These are phyloP conservation scores for Macrophomina phaseolina DNA, from an alignment of 2,329 filamentous ascomycete genomes.

Conservation along the genomic window DNA sequence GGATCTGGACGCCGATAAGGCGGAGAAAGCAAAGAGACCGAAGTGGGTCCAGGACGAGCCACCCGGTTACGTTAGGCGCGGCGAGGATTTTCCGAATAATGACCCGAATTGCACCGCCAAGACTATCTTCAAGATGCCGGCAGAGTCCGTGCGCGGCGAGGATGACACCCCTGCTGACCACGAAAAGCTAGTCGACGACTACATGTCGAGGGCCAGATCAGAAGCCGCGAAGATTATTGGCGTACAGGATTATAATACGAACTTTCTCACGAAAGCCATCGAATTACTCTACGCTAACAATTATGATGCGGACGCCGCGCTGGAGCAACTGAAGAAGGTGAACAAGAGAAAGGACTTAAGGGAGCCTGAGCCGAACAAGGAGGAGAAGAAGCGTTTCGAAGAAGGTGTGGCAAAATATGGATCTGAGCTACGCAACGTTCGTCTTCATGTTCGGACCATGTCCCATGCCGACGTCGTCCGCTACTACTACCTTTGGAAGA, in stretches of 20 bases:
- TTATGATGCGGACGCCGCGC: constrained; percentile 73
- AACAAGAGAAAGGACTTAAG: constrained; percentile 76
- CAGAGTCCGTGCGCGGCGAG: constrained; percentile 49
- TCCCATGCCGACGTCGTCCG: constrained; percentile 82
- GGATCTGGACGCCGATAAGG: constrained; percentile 80
- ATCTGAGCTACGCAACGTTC: constrained; percentile 84
- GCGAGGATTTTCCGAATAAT: constrained; percentile 75
- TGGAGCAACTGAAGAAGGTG: constrained; percentile 71
- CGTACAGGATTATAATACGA: constrained; percentile 78
- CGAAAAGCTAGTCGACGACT: constrained; percentile 72
- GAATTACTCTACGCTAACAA: constrained; percentile 73
- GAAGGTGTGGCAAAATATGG: constrained; percentile 89
- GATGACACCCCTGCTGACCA: constrained; percentile 50
- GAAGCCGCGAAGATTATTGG: constrained; percentile 66
- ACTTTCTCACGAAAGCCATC: constrained; percentile 84
- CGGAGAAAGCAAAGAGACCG: constrained; percentile 78
- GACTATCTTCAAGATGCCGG: constrained; percentile 78
- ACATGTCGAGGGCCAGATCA: constrained; percentile 72
- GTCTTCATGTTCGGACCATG: constrained; percentile 83
- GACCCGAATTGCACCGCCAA: constrained; percentile 78
- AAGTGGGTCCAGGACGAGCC: constrained; percentile 96
- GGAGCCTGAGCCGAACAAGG: constrained; percentile 78
- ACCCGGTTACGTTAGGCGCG: constrained; percentile 80
- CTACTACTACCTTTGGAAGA: constrained; percentile 99
- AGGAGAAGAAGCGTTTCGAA: constrained; percentile 89